Percentiles rank a stretch among this genome's conserved stretches.
Evolutionary conservation across 768 basidiomycete species (phyloP).

Genomic region (Phlegmacium glaucopus): DNA sequence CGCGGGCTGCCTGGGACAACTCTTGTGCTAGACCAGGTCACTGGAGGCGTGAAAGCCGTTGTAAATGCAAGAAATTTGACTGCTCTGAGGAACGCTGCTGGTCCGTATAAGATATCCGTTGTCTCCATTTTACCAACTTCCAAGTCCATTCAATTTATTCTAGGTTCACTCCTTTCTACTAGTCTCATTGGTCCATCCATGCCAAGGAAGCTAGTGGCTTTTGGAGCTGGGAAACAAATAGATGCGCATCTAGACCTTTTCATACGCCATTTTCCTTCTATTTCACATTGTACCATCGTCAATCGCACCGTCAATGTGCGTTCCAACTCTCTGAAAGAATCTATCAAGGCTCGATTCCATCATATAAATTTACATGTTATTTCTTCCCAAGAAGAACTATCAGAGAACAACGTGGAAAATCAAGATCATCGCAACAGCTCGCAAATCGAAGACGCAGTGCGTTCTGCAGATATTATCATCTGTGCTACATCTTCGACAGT

Average conservation of each 20-base stretch:
- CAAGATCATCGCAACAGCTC: too few species aligned
- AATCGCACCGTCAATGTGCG: constrained; percentile 58
- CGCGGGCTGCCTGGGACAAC: constrained; percentile 76
- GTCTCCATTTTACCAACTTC: neutral
- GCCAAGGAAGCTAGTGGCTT: constrained; percentile 51
- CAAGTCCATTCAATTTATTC: neutral
- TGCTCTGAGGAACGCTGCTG: constrained; percentile 79
- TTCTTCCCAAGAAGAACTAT: constrained; percentile 5
- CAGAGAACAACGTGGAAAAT: neutral
- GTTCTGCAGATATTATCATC: constrained; percentile 55
- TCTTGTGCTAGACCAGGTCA: constrained; percentile 67
- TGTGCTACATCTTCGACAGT: constrained; percentile 70
- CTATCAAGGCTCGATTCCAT: constrained; percentile 21
- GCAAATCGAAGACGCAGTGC: constrained; percentile 31
- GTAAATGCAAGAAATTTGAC: constrained; percentile 79
- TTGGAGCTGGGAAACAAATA: constrained; percentile 75
- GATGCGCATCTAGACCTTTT: constrained; percentile 62
- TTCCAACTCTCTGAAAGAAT: constrained; percentile 31
- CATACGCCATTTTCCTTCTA: constrained; percentile 51
- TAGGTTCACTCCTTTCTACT: constrained; percentile 70
- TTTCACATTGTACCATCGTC: constrained; percentile 54
- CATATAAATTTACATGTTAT: constrained; percentile 20
- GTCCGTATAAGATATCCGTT: constrained; percentile 31
- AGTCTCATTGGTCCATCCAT: constrained; percentile 41
- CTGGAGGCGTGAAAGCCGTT: constrained; percentile 68